Percentiles rank a stretch among this genome's conserved stretches.
Evolutionary conservation across 139 green algal genomes (phyloP).

Genomic region (Desmodesmus armatus): DNA sequence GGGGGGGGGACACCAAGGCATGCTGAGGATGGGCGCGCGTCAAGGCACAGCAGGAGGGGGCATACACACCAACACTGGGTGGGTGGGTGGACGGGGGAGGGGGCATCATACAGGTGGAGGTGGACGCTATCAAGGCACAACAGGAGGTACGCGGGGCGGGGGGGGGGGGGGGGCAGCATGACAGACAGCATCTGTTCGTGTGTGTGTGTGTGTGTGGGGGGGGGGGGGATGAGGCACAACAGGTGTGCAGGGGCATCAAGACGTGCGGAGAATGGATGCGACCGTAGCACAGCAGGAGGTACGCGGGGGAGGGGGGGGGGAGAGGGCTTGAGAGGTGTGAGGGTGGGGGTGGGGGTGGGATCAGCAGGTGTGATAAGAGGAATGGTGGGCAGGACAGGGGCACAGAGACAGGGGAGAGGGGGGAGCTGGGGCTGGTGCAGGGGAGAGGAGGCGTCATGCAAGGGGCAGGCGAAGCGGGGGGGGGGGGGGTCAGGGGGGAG

Average conservation of each 20-base stretch:
- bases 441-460: too few species aligned
- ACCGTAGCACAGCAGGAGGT: conserved; percentile 43
- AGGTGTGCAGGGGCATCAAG: conserved; percentile 42
- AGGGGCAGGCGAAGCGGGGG: too few species aligned
- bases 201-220: background rate
- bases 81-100: background rate
- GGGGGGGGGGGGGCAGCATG: background rate
- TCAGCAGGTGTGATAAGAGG: conserved; percentile 34
- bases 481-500: too few species aligned
- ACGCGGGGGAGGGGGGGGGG: background rate
- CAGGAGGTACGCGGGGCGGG: conserved; percentile 14
- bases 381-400: too few species aligned
- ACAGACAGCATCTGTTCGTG: too few species aligned
- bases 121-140: conserved; percentile 44
- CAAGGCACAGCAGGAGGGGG: background rate
- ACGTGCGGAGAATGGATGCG: too few species aligned
- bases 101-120: conserved; percentile 48
- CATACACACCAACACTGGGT: background rate
- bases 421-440: too few species aligned
- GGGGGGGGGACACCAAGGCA: background rate
- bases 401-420: too few species aligned
- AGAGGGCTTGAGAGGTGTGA: background rate
- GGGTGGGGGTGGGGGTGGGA: too few species aligned
- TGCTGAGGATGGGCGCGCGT: background rate
- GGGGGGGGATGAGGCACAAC: conserved; percentile 27